Base-by-base conservation (phyloP, 257 asterid genomes). In the Nicotiana obtusifolia region DNA sequence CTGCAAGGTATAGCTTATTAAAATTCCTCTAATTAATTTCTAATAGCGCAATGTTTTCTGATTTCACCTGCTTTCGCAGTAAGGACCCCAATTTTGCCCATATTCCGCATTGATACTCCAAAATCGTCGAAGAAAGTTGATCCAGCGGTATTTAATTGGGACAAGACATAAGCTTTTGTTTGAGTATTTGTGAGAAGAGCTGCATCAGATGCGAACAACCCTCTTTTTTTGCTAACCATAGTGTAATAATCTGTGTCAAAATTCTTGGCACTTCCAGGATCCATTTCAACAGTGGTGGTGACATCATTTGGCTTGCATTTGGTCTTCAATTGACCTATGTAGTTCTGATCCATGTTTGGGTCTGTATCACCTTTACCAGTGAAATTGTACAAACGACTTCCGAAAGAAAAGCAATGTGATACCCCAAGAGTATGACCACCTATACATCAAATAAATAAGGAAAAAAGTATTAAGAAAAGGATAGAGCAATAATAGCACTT, bases 121-220 rank as follows among this genome's bases (percentile, higher is more conserved):
- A 89, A 89, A 64, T 89, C 90, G 61, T 84, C 64, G 35, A 87
- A 87, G 88, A 89, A 87, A 75, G 87, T 75, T 44, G 85, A 75
- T 1, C 86, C 87, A 16, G 37, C 5, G 1, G 54, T 17, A 2
- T 2, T 76, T 26, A 87, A 77, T 20, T 87, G 90, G 62, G 53
- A 47, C 61, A 52, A 31, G 59, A 89, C 86, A 61, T 89, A 87
- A n/a, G 86, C 62, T 81, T 24, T 85, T 26, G 90, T 84, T 82
- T 85, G 89, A 16, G 1, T 9, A 17, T 87, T 64, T 31, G 84
- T 85, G 41, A 87, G 84, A 10, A 89, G 82, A 61, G 90, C 86
- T 73, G 88, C 83, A 77, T 87, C 91, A 24, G 91, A 87, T 60
- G 81, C 59, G 44, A 89, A 84, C 20, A 89, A 83, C 1, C 91